Percentiles rank a stretch among this genome's conserved stretches.
phyloP scores from a whole-genome alignment of 768 basidiomycete species.

The Mycena alexandri region DNA sequence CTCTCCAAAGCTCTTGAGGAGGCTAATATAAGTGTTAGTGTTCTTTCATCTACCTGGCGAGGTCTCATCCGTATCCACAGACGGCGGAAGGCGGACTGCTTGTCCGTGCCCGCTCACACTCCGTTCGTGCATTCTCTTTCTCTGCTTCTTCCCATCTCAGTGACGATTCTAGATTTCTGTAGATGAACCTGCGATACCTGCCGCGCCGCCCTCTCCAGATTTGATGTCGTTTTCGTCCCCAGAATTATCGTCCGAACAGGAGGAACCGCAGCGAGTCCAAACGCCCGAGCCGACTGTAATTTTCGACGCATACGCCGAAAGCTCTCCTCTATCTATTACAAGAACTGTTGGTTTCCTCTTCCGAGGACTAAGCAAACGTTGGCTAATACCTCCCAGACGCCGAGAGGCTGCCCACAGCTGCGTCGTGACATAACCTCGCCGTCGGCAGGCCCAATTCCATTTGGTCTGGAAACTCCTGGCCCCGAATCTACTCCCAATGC shows the following conservation, averaged over 20 bases:
- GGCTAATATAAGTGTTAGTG: slow-evolving; percentile 23
- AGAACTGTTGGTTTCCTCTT: slow-evolving; percentile 1
- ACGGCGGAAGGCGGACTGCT: neutral
- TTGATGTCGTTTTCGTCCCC: slow-evolving; percentile 3
- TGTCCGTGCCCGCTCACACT: slow-evolving; percentile 3
- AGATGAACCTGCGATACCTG: no score
- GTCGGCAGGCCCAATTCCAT: neutral
- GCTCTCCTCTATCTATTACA: slow-evolving; percentile 3
- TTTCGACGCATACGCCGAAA: neutral
- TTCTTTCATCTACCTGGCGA: neutral
- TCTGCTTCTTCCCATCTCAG: slow-evolving; percentile 11
- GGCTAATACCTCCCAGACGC: slow-evolving; percentile 3
- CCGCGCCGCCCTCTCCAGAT: neutral
- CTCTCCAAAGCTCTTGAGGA: slow-evolving; percentile 30
- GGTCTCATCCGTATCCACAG: neutral
- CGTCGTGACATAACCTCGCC: slow-evolving; percentile 31
- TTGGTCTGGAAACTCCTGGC: neutral
- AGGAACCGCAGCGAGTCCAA: neutral
- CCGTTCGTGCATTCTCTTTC: slow-evolving; percentile 22
- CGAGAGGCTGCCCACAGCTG: slow-evolving; percentile 16
- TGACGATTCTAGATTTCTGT: no score
- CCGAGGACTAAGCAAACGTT: neutral
- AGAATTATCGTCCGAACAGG: slow-evolving; percentile 4
- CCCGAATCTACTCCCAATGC: slow-evolving; percentile 19
- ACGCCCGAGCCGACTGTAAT: slow-evolving; percentile 21